Percentiles rank a stretch among this genome's conserved stretches.
Conservation (phyloP, 2,329 filamentous ascomycete species). For the Xylaria sp. region DNA sequence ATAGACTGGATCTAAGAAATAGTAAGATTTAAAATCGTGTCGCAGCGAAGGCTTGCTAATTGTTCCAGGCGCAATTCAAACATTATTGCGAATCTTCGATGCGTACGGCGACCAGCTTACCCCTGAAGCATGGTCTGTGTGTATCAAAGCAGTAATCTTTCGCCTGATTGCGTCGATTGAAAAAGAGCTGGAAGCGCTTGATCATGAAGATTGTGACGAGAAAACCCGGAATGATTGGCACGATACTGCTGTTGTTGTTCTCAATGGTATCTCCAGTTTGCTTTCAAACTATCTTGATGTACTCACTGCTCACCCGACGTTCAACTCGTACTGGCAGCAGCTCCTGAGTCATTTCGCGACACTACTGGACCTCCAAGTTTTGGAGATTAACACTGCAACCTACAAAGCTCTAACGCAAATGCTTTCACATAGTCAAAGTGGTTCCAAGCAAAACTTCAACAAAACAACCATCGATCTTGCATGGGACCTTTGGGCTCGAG, state of each 20-base stretch:
- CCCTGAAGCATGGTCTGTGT: conserved; percentile 83
- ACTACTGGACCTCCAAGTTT: conserved; percentile 69
- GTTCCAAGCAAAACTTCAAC: conserved; percentile 57
- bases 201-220: conserved; percentile 53
- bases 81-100: conserved; percentile 89
- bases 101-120: conserved; percentile 85
- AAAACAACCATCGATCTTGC: conserved; percentile 67
- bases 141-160: conserved; percentile 83
- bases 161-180: conserved; percentile 78
- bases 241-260: conserved; percentile 78
- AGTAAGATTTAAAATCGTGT: conserved; percentile 57
- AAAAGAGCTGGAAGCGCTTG: conserved; percentile 58
- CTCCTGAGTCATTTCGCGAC: conserved; percentile 75
- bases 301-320: conserved; percentile 72
- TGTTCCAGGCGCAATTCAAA: conserved; percentile 78
- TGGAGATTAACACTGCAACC: conserved; percentile 77
- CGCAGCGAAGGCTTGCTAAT: conserved; percentile 49
- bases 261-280: conserved; percentile 77
- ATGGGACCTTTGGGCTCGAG: conserved; percentile 76
- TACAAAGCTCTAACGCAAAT: conserved; percentile 75
- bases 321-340: conserved; percentile 79
- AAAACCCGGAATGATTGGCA: conserved; percentile 70
- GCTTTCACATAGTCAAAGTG: conserved; percentile 61
- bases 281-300: conserved; percentile 80
- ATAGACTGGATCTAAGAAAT: conserved; percentile 79